Evolutionary conservation across 805 yeast genomes (phyloP), one percentile per base, ranked within the genome.

Genomic region (Cyberlindnera subsufficiens): DNA sequence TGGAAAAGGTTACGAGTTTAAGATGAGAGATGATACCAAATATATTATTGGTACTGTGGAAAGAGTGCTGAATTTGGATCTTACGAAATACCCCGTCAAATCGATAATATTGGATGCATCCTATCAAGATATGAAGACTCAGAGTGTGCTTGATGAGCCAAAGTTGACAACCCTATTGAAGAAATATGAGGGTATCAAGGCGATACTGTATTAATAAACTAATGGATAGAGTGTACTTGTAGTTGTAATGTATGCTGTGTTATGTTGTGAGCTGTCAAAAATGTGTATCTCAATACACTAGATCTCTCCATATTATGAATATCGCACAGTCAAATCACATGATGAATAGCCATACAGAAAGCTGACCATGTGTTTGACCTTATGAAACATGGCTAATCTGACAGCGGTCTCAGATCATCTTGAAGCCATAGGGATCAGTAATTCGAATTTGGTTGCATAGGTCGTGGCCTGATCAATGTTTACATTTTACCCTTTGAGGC

Each of bases 31-130:
- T 18, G 58, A 56, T 22, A 58, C 60, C 3, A 56, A 54, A 27
- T 58, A 45, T 32, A 47, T 55, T 7, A 49, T 58, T 30, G 61
- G 61, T 5, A 56, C 60, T 2, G 52, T 49, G 4, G 61, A 56
- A 38, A 51, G 58, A 40, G 40, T 56, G 19, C 10, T 47, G 9
- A 44, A 46, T 18, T 13, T 52, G 38, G 54, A 51, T 20, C 45
- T 58, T 9, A 42, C 42, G 6, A 42, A 38, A 13, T 42, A 45
- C 35, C 52, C 49, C 30, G 40, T 58, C 39, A 58, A 56, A 39
- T 54, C 59, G 2, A 45, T 56, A 15, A 53, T 58, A 13, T 32
- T 58, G 8, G 61, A 58, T 47, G 54, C 60, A 3, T 39, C 55
- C 3, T 58, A 46, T 38, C 60, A 56, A 33, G 61, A 58, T 35